Conservation (phyloP, 306 rosid genomes). For the Phaseolus lunatus region DNA sequence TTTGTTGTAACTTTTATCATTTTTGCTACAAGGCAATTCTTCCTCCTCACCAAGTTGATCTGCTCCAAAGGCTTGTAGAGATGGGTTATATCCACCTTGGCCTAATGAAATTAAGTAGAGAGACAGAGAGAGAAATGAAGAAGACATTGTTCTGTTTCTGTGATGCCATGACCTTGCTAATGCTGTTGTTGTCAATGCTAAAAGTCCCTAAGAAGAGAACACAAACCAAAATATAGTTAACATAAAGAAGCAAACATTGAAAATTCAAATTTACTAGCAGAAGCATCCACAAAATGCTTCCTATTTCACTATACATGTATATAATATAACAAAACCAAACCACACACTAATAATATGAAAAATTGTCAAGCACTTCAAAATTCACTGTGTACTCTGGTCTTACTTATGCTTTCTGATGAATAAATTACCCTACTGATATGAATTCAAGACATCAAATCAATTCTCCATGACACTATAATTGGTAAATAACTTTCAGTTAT, state of each 20-base stretch:
- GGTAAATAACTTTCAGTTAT: slow-evolving; percentile 28
- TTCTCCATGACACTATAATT: slow-evolving; percentile 17
- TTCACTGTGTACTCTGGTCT: neutral
- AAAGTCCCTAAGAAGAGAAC: slow-evolving; percentile 68
- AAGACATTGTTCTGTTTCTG: slow-evolving; percentile 57
- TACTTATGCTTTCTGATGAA: slow-evolving; percentile 7
- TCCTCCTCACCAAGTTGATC: slow-evolving; percentile 83
- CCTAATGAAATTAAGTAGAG: slow-evolving; percentile 86
- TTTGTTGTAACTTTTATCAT: slow-evolving; percentile 52
- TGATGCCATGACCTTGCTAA: slow-evolving; percentile 63
- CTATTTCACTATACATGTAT: neutral
- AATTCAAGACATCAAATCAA: slow-evolving; percentile 26
- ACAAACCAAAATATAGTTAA: neutral
- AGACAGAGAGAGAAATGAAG: slow-evolving; percentile 74
- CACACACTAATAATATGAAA: slow-evolving; percentile 9
- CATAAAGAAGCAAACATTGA: neutral
- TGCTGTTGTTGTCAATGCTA: slow-evolving; percentile 82
- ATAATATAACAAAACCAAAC: neutral
- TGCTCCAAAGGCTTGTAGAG: slow-evolving; percentile 90
- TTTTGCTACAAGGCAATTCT: slow-evolving; percentile 69
- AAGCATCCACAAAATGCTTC: neutral
- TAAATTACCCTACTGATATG: slow-evolving; percentile 17
- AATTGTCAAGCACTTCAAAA: neutral
- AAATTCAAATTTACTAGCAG: slow-evolving; percentile 10
- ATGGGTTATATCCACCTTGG: slow-evolving; percentile 93